These are phyloP conservation scores for Boletus pseudo-olivaceus DNA, from an alignment of 768 basidiomycete species.

Conservation along the genomic window DNA sequence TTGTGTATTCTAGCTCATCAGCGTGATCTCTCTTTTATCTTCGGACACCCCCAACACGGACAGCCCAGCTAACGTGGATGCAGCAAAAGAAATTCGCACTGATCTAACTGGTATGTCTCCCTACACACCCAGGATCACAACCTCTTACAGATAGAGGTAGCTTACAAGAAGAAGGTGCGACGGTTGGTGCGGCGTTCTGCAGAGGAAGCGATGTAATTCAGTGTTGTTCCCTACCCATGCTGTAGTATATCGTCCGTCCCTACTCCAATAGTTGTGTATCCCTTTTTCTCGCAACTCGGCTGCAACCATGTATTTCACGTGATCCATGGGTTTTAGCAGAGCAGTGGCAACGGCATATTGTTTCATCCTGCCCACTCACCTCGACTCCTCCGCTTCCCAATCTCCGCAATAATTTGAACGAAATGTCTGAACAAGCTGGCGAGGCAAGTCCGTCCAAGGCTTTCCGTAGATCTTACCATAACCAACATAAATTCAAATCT, in stretches of 20 bases:
- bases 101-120: constrained; percentile 51
- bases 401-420: not conserved
- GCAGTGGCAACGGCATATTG: not conserved
- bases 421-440: constrained; percentile 41
- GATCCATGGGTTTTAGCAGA: constrained; percentile 3
- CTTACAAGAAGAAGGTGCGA: constrained; percentile 95
- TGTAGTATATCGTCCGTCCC: constrained; percentile 13
- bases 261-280: constrained; percentile 8
- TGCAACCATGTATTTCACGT: constrained; percentile 16
- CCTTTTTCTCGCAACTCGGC: not conserved
- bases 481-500: constrained; percentile 31
- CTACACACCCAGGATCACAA: not conserved
- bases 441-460: constrained; percentile 32
- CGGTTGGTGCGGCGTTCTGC: constrained; percentile 82
- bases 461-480: constrained; percentile 23
- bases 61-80: constrained; percentile 95
- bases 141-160: constrained; percentile 37
- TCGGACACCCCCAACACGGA: constrained; percentile 88
- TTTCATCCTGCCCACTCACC: constrained; percentile 7
- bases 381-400: constrained; percentile 5
- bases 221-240: not conserved
- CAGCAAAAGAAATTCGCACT: constrained; percentile 81
- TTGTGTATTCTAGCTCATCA: constrained; percentile 66
- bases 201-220: constrained; percentile 79
- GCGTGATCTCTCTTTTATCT: constrained; percentile 93